A percentile compares a stretch with the other conserved stretches of the same genome.
These are phyloP conservation scores for Paramecium caudatum DNA, from an alignment of 73 alveolate genomes.

Conservation along the genomic window DNA sequence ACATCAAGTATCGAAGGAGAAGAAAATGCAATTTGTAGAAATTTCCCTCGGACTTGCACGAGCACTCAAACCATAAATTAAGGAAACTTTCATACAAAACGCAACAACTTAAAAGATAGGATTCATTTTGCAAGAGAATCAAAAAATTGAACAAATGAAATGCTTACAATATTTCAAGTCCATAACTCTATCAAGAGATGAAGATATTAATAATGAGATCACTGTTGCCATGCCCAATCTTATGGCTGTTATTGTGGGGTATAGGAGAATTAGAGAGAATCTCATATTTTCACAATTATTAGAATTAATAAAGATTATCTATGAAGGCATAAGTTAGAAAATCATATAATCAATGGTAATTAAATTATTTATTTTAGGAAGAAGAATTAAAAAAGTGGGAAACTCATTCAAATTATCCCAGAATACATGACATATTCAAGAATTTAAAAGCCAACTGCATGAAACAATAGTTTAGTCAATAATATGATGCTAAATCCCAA, in stretches of 20 bases:
- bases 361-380: conserved; percentile 40
- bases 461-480: background rate
- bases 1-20: background rate
- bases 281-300: conserved; percentile 27
- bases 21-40: background rate
- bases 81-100: background rate
- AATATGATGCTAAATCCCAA: background rate
- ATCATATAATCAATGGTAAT: conserved; percentile 6
- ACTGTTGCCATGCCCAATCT: background rate
- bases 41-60: background rate
- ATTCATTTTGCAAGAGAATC: background rate
- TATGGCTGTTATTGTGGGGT: background rate
- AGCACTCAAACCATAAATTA: background rate
- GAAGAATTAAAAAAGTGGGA: background rate
- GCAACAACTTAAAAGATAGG: background rate
- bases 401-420: background rate
- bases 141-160: background rate
- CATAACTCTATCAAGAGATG: background rate
- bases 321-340: conserved; percentile 31
- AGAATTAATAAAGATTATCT: conserved; percentile 47
- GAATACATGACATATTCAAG: background rate
- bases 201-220: conserved; percentile 2
- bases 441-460: background rate
- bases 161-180: conserved; percentile 6
- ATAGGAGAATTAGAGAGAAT: background rate